Percentiles rank a stretch among this genome's conserved stretches.
Conservation (phyloP, 768 basidiomycete species). For the Mycena galericulata region DNA sequence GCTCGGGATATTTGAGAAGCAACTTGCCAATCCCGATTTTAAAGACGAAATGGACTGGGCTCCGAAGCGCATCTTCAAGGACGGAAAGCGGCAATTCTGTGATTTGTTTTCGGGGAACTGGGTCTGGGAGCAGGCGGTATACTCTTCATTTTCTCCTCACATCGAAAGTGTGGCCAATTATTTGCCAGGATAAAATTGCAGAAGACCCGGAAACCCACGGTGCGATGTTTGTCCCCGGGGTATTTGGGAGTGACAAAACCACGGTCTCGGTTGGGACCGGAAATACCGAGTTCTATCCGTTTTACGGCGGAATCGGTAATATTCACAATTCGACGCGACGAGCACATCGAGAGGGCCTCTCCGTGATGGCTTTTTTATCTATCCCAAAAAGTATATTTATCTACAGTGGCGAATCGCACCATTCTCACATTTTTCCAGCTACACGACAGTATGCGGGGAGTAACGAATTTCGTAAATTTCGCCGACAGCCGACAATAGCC, state of each 20-base stretch:
- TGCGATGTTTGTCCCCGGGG: slow-evolving; percentile 28
- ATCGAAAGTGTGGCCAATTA: background rate
- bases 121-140: slow-evolving; percentile 47
- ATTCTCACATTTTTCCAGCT: background rate
- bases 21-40: slow-evolving; percentile 40
- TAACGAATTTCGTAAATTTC: slow-evolving; percentile 33
- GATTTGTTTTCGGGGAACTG: slow-evolving; percentile 44
- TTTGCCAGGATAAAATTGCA: slow-evolving; percentile 41
- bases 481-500: too few relatives aligned
- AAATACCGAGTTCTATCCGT: slow-evolving; percentile 4
- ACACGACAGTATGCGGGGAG: slow-evolving; percentile 20
- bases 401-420: background rate
- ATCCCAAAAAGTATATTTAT: slow-evolving; percentile 34
- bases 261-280: slow-evolving; percentile 33
- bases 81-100: slow-evolving; percentile 20
- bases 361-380: slow-evolving; percentile 11
- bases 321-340: slow-evolving; percentile 28
- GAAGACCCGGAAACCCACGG: slow-evolving; percentile 25
- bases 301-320: slow-evolving; percentile 34
- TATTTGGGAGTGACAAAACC: slow-evolving; percentile 37
- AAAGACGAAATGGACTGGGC: slow-evolving; percentile 35
- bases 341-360: slow-evolving; percentile 16
- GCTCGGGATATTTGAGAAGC: slow-evolving; percentile 25
- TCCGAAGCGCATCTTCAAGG: slow-evolving; percentile 32
- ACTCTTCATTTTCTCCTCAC: slow-evolving; percentile 21